Conservation (phyloP, 768 basidiomycete genomes). For the Coprinopsis sp. region DNA sequence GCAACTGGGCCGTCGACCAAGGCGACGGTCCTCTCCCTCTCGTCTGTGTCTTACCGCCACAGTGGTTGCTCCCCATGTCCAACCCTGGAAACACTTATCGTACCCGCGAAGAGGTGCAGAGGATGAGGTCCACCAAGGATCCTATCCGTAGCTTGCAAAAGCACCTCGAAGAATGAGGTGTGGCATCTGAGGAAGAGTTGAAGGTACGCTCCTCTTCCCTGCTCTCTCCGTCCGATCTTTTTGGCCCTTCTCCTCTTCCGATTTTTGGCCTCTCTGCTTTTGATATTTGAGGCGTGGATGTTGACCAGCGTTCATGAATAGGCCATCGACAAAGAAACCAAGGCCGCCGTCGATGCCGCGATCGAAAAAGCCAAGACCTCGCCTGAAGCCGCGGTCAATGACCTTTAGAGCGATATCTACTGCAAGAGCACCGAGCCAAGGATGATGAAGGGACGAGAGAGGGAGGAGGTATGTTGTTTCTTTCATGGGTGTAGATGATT, state of each 20-base stretch:
- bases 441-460: conserved; percentile 85
- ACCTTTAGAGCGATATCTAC: conserved; percentile 85
- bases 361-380: conserved; percentile 90
- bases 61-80: conserved; percentile 96
- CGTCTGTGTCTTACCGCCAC: conserved; percentile 95
- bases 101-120: conserved; percentile 95
- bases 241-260: too few relatives aligned
- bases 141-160: conserved; percentile 89
- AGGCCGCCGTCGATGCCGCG: conserved; percentile 79
- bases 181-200: conserved; percentile 83
- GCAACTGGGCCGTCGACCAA: too few relatives aligned
- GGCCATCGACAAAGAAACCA: conserved; percentile 87
- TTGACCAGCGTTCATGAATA: conserved; percentile 20
- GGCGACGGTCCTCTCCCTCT: conserved; percentile 89
- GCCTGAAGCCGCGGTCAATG: conserved; percentile 64
- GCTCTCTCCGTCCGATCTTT: neutral
- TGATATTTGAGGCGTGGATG: neutral
- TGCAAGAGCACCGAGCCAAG: conserved; percentile 83
- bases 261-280: neutral
- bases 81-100: conserved; percentile 99
- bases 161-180: conserved; percentile 93
- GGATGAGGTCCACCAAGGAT: conserved; percentile 95
- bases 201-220: conserved; percentile 50
- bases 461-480: too few relatives aligned
- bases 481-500: too few relatives aligned